Conservation (phyloP, 208 protist species). For the Acanthamoeba castellanii region DNA sequence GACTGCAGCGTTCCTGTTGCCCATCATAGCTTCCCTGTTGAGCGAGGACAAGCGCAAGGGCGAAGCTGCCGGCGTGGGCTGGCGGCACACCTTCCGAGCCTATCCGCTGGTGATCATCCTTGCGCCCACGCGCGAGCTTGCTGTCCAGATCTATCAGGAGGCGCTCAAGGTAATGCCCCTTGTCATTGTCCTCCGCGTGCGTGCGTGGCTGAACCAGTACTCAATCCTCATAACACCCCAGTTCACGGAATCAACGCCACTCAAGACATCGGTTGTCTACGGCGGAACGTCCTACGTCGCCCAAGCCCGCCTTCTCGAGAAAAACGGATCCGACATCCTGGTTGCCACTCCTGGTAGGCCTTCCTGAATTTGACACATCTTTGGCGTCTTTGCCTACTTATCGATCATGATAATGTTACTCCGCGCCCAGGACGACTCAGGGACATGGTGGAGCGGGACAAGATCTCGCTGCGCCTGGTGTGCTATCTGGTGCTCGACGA, state of each 20-base stretch:
- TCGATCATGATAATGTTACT: not conserved
- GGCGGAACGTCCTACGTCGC: slow-evolving; percentile 96
- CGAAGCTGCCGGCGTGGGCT: slow-evolving; percentile 25
- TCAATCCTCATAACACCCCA: not conserved
- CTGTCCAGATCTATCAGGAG: slow-evolving; percentile 97
- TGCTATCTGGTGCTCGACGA: slow-evolving; percentile 98
- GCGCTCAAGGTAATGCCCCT: slow-evolving; percentile 78
- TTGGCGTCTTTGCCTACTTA: not conserved
- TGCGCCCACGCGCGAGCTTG: slow-evolving; percentile 97
- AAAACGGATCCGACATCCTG: slow-evolving; percentile 94
- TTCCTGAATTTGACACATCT: not conserved
- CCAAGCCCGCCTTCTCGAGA: slow-evolving; percentile 97
- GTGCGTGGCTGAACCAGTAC: no score
- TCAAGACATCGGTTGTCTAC: slow-evolving; percentile 98
- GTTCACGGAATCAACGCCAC: slow-evolving; percentile 85
- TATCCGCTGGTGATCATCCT: slow-evolving; percentile 95
- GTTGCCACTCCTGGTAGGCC: slow-evolving; percentile 92
- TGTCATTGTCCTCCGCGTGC: not conserved
- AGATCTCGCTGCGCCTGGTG: slow-evolving; percentile 92
- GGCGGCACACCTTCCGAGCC: slow-evolving; percentile 70
- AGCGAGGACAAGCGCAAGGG: slow-evolving; percentile 83
- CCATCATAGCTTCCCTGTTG: slow-evolving; percentile 95
- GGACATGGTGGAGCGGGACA: slow-evolving; percentile 93
- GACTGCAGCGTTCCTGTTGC: slow-evolving; percentile 99
- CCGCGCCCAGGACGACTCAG: slow-evolving; percentile 86